Conservation (phyloP, 2,329 filamentous ascomycete genomes). For the Pseudopyrenochaeta lycopersici region DNA sequence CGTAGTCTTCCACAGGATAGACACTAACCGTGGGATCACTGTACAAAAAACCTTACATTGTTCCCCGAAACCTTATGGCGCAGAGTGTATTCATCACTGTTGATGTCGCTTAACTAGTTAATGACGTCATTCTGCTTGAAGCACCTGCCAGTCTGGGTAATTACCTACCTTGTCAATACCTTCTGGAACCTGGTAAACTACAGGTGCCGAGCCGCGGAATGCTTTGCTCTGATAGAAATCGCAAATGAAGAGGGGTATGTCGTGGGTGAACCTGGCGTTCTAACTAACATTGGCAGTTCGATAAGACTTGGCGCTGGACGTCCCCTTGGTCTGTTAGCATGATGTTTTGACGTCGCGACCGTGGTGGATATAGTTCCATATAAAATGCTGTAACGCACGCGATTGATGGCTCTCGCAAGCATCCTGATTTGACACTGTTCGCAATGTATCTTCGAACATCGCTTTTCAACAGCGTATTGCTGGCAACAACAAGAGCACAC, state of each 20-base stretch:
- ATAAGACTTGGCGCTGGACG: constrained; percentile 9
- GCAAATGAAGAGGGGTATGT: constrained; percentile 14
- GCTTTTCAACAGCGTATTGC: constrained; percentile 19
- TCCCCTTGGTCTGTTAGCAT: constrained; percentile 9
- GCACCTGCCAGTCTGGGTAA: constrained; percentile 41
- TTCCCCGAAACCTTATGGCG: too few relatives aligned
- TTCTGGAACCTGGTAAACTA: constrained; percentile 18
- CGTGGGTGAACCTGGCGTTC: constrained; percentile 13
- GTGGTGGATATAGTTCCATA: not conserved
- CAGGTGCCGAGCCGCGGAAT: constrained; percentile 35
- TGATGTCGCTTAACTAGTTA: not conserved
- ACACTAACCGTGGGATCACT: too few relatives aligned
- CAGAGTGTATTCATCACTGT: too few relatives aligned
- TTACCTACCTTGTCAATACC: constrained; percentile 30
- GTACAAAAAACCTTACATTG: too few relatives aligned
- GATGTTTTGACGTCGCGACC: constrained; percentile 1
- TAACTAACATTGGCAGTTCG: constrained; percentile 42
- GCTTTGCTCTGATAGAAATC: constrained; percentile 13
- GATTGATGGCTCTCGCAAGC: not conserved
- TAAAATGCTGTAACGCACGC: constrained; percentile 10
- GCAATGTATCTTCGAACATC: constrained; percentile 30
- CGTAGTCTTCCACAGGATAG: too few relatives aligned
- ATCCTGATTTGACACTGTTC: not conserved
- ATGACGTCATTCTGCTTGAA: constrained; percentile 6
- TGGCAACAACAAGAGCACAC: constrained; percentile 32